Conservation (phyloP, 2,329 filamentous ascomycete species). For the Ophiostoma ips region DNA sequence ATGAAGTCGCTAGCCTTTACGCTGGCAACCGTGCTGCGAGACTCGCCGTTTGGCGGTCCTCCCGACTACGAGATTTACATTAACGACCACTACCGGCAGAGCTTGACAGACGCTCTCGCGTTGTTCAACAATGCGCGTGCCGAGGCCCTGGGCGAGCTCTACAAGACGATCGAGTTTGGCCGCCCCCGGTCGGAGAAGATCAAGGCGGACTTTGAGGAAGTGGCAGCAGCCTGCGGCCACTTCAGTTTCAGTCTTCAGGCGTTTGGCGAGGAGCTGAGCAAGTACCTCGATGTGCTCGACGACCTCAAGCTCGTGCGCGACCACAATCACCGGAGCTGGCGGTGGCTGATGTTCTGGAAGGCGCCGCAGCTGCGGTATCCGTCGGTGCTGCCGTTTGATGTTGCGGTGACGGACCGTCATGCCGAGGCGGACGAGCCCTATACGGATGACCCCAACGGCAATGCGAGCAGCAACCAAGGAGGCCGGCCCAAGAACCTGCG, state of each 20-base stretch:
- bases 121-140: constrained; percentile 66
- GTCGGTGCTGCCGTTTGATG: constrained; percentile 21
- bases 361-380: constrained; percentile 10
- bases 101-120: constrained; percentile 64
- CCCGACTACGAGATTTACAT: constrained; percentile 56
- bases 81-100: constrained; percentile 67
- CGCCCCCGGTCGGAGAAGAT: constrained; percentile 56
- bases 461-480: not conserved
- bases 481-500: constrained; percentile 21
- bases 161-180: constrained; percentile 62
- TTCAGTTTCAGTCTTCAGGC: constrained; percentile 87
- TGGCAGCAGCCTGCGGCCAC: constrained; percentile 92
- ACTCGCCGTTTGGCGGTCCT: constrained; percentile 63
- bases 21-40: constrained; percentile 72
- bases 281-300: constrained; percentile 71
- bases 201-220: constrained; percentile 90
- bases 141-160: constrained; percentile 64
- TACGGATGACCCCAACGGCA: not conserved
- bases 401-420: not conserved
- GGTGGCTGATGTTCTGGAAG: constrained; percentile 74
- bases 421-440: not conserved
- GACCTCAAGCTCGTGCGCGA: constrained; percentile 64
- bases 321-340: constrained; percentile 53
- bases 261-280: constrained; percentile 79
- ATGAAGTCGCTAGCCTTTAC: constrained; percentile 96